Conservation (phyloP, 129 eudicot species). For the Centaurea solstitialis region DNA sequence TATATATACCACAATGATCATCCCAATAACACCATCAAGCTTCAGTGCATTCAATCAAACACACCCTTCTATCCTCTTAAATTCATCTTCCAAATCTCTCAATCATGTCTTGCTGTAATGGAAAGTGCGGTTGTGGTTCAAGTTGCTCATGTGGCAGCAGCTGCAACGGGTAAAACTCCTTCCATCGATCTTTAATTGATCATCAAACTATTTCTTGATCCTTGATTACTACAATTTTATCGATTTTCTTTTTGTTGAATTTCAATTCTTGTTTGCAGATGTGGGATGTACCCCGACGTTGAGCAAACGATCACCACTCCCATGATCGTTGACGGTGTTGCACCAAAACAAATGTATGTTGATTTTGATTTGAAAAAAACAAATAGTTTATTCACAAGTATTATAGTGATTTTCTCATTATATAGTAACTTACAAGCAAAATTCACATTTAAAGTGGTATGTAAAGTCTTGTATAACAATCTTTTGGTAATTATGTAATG, state of each 20-base stretch:
- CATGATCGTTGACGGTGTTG: conserved; percentile 62
- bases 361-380: neutral
- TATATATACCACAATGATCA: conserved; percentile 32
- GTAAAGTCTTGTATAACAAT: neutral
- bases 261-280: conserved; percentile 39
- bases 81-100: neutral
- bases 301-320: conserved; percentile 48
- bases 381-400: neutral
- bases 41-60: conserved; percentile 11
- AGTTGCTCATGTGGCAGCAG: conserved; percentile 77
- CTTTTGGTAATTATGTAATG: too few relatives aligned
- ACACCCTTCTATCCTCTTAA: neutral
- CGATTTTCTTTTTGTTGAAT: neutral
- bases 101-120: conserved; percentile 73
- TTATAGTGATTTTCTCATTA: neutral
- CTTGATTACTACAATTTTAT: neutral
- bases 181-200: neutral
- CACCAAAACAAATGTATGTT: conserved; percentile 54
- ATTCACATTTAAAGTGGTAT: neutral
- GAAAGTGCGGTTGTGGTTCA: conserved; percentile 78
- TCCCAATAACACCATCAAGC: conserved; percentile 33
- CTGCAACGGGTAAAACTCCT: conserved; percentile 50
- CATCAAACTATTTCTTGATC: neutral
- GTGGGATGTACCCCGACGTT: conserved; percentile 78
- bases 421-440: neutral